phyloP scores from a whole-genome alignment of 805 yeast genomes.

The Komagataella phaffii region DNA sequence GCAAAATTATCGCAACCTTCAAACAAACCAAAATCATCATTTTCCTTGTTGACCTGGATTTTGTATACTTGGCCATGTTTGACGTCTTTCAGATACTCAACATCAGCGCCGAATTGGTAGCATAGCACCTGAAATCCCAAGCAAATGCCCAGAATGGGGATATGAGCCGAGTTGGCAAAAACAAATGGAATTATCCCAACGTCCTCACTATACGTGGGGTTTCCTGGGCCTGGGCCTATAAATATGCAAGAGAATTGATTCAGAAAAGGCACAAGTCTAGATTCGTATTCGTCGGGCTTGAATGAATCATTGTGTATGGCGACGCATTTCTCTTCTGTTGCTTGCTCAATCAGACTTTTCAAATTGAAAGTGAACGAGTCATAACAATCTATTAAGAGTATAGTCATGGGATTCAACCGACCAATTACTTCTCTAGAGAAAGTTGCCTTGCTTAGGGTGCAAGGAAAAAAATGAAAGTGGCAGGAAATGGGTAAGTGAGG shows the following conservation, averaged over 20 bases:
- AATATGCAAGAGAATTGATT: constrained; percentile 59
- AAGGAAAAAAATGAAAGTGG: background rate
- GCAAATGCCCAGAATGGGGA: constrained; percentile 85
- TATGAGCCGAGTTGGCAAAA: constrained; percentile 20
- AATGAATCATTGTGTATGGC: constrained; percentile 55
- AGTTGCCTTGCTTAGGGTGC: background rate
- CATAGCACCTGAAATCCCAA: constrained; percentile 85
- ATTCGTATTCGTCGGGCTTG: constrained; percentile 14
- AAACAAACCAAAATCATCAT: constrained; percentile 23
- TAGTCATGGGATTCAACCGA: constrained; percentile 21
- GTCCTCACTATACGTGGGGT: constrained; percentile 51
- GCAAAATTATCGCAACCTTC: constrained; percentile 31
- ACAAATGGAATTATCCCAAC: constrained; percentile 58
- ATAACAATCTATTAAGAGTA: constrained; percentile 79
- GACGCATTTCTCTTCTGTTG: constrained; percentile 34
- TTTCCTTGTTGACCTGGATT: constrained; percentile 16
- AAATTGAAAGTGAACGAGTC: constrained; percentile 91
- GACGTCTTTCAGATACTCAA: constrained; percentile 40
- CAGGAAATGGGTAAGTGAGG: background rate
- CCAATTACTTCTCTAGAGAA: background rate
- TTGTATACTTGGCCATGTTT: constrained; percentile 78
- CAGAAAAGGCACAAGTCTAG: constrained; percentile 27
- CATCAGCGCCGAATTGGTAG: constrained; percentile 39
- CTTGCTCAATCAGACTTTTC: constrained; percentile 39
- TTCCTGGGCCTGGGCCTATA: constrained; percentile 97